phyloP scores from a whole-genome alignment of 345 rosid species.

The Xanthoceras sorbifolium region DNA sequence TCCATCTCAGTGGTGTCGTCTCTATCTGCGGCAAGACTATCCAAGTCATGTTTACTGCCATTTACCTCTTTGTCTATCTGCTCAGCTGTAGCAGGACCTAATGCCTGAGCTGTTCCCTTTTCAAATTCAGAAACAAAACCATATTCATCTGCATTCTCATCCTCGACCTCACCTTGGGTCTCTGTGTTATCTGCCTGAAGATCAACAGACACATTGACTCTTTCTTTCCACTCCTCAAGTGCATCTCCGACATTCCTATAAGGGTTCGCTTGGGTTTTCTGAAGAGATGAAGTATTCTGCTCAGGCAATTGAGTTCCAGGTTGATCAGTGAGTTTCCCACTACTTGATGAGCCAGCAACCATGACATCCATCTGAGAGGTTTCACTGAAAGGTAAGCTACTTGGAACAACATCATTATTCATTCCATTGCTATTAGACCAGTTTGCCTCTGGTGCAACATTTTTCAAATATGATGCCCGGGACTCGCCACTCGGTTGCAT shows the following conservation, averaged over 20 bases:
- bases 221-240: slow-evolving; percentile 90
- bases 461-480: slow-evolving; percentile 45
- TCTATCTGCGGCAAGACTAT: slow-evolving; percentile 35
- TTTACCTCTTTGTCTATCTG: slow-evolving; percentile 60
- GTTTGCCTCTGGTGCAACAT: slow-evolving; percentile 50
- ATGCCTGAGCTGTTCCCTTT: slow-evolving; percentile 76
- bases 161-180: slow-evolving; percentile 59
- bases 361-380: slow-evolving; percentile 51
- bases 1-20: slow-evolving; percentile 64
- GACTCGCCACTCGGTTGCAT: slow-evolving; percentile 50
- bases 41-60: slow-evolving; percentile 49
- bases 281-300: slow-evolving; percentile 46
- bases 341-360: slow-evolving; percentile 47
- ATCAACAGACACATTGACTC: slow-evolving; percentile 69
- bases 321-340: slow-evolving; percentile 51
- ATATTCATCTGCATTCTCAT: slow-evolving; percentile 71
- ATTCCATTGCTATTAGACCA: slow-evolving; percentile 40
- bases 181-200: slow-evolving; percentile 51
- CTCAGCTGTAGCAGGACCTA: slow-evolving; percentile 87
- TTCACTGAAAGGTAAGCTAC: slow-evolving; percentile 50
- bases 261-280: slow-evolving; percentile 66
- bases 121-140: slow-evolving; percentile 73
- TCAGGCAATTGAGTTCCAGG: slow-evolving; percentile 41
- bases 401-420: slow-evolving; percentile 47
- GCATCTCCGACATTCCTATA: slow-evolving; percentile 87